Evolutionary conservation across 2,329 filamentous ascomycete genomes (phyloP).

Genomic region (Alternaria sp.): DNA sequence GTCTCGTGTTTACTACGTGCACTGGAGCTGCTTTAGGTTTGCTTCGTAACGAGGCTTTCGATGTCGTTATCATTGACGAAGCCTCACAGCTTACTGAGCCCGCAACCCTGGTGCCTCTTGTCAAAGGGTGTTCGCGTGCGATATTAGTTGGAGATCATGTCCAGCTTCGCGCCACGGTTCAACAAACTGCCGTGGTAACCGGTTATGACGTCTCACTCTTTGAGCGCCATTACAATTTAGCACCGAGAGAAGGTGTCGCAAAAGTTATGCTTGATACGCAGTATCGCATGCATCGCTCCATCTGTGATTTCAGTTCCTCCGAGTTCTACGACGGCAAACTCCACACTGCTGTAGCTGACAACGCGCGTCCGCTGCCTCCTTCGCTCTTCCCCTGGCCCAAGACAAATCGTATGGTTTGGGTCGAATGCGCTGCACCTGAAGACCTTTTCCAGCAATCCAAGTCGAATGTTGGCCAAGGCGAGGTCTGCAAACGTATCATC

Average conservation of each 20-base stretch:
- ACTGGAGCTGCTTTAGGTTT: conserved; percentile 52
- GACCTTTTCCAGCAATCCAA: conserved; percentile 51
- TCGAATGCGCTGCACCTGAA: conserved; percentile 47
- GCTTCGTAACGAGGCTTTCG: conserved; percentile 48
- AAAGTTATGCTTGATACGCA: conserved; percentile 55
- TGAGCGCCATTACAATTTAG: conserved; percentile 48
- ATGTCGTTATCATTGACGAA: conserved; percentile 55
- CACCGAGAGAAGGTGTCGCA: conserved; percentile 15
- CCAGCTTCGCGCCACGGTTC: conserved; percentile 54
- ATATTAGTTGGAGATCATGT: conserved; percentile 57
- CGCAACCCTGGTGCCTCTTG: conserved; percentile 23
- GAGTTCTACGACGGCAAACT: conserved; percentile 52
- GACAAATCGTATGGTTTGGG: conserved; percentile 40
- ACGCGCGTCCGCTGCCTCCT: conserved; percentile 26
- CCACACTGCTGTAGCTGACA: conserved; percentile 38
- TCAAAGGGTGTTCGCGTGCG: conserved; percentile 52
- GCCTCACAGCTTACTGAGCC: conserved; percentile 57
- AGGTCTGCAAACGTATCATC: conserved; percentile 46
- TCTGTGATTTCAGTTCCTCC: conserved; percentile 50
- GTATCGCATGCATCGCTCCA: conserved; percentile 53
- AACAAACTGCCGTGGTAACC: conserved; percentile 42
- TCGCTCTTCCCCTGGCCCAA: conserved; percentile 30
- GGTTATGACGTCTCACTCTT: conserved; percentile 54
- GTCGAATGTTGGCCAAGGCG: conserved; percentile 48
- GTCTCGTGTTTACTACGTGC: conserved; percentile 56